Conservation (phyloP, 495 filamentous ascomycete genomes). For the Aspergillus leporis region DNA sequence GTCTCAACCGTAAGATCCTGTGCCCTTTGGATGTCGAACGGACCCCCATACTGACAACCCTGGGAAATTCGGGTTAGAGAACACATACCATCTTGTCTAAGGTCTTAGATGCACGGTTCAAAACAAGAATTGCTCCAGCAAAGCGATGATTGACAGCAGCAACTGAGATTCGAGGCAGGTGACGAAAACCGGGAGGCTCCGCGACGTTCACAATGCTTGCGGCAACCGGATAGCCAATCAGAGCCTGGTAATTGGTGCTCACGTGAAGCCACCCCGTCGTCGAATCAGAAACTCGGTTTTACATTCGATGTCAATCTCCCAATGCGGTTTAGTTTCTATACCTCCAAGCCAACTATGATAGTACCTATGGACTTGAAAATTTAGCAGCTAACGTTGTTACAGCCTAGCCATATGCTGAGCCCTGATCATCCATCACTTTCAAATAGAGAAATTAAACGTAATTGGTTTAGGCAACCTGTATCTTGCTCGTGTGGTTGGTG, state of each 20-base stretch:
- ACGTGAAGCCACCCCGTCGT: slow-evolving; percentile 19
- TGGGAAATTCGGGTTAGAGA: background rate
- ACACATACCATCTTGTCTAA: slow-evolving; percentile 35
- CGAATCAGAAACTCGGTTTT: slow-evolving; percentile 21
- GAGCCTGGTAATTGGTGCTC: slow-evolving; percentile 11
- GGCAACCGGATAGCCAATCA: slow-evolving; percentile 32
- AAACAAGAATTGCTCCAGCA: slow-evolving; percentile 32
- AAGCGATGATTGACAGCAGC: slow-evolving; percentile 26
- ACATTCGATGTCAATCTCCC: background rate
- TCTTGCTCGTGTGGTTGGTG: background rate
- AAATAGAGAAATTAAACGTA: background rate
- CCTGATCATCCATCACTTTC: background rate
- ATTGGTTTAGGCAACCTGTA: background rate
- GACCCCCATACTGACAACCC: background rate
- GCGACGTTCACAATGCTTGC: slow-evolving; percentile 20
- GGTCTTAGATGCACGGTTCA: slow-evolving; percentile 12
- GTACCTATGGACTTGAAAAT: too few relatives aligned
- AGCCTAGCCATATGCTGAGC: too few relatives aligned
- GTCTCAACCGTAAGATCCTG: background rate
- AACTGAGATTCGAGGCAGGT: slow-evolving; percentile 24
- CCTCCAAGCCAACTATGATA: background rate
- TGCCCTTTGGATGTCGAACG: background rate
- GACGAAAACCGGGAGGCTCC: slow-evolving; percentile 45
- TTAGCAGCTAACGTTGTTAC: too few relatives aligned
- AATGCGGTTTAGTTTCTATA: too few relatives aligned